These are phyloP conservation scores for Heritiera fomes DNA, from an alignment of 345 rosid species.

Conservation along the genomic window DNA sequence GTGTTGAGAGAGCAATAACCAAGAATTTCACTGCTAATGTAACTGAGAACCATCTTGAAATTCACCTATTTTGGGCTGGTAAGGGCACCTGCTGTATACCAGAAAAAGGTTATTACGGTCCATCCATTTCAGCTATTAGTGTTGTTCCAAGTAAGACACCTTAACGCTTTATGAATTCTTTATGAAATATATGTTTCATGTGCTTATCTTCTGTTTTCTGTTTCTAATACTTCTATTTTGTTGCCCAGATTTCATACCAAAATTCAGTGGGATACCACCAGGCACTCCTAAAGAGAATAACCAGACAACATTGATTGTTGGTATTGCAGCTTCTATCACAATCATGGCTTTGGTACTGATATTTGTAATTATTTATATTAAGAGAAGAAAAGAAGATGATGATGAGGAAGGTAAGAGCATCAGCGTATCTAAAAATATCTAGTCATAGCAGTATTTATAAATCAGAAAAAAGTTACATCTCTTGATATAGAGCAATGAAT, in stretches of 20 bases:
- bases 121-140: constrained; percentile 42
- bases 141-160: constrained; percentile 31
- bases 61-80: constrained; percentile 76
- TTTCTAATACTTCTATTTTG: not conserved
- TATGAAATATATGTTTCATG: not conserved
- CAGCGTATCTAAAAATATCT: not conserved
- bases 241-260: constrained; percentile 30
- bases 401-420: constrained; percentile 28
- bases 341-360: constrained; percentile 13
- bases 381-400: constrained; percentile 4
- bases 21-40: constrained; percentile 41
- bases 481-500: not conserved
- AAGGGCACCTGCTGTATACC: constrained; percentile 64
- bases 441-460: not conserved
- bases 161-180: not conserved
- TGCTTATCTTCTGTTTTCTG: not conserved
- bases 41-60: constrained; percentile 50
- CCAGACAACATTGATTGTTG: constrained; percentile 29
- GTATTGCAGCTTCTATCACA: constrained; percentile 23
- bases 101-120: constrained; percentile 55
- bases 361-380: constrained; percentile 1
- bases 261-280: not conserved
- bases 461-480: not conserved
- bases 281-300: constrained; percentile 17
- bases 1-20: constrained; percentile 26